Base-by-base conservation (phyloP, 495 filamentous ascomycete species). In the Xylaria acuta region DNA sequence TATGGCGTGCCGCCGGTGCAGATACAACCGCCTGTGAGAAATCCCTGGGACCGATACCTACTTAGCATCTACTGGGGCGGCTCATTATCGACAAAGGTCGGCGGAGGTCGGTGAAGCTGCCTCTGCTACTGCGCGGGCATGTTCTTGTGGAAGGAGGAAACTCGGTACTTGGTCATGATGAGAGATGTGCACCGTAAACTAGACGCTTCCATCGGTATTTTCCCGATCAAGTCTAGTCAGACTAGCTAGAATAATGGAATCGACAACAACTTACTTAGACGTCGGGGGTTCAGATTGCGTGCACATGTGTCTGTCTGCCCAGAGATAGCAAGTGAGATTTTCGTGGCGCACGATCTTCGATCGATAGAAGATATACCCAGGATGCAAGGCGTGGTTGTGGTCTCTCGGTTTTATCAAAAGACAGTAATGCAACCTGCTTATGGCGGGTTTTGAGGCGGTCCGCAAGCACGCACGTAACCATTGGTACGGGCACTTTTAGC, bases 1-100 rank as follows among this genome's bases (percentile, higher is more conserved):
- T 5, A 53, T 76, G 79, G 76, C 69, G 1, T 82, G 80, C 32
- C 71, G 75, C 0, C 54, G 71, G 0, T 82, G 80, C 56, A 65
- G 76, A 38, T 75, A 59, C 53, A 75, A 80, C 30, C 75, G 77
- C 27, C 49, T 80, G 27, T 77, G 45, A 74, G 47, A 3, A n/a
- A 4, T 7, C 2, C 32, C 45, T 18, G 49, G 30, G 18, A 32
- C 41, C 1, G 22, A 66, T 66, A 45, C 18, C 12, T 11, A 20
- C 0, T 0, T 18, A 66, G 58, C 5, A 62, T 62, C 0, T 63
- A 14, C 3, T 22, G n/a, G n/a, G 34, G 38, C n/a, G 0, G 6
- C 58, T n/a, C 16, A n/a, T 36, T 3, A 36, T 40, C 20, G 1
- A 18, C 20, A 3, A 18, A 41, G 38, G 18, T 20, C 14, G 56